Base-by-base conservation (phyloP, 2,329 filamentous ascomycete genomes). In the Gyromitra esculenta region DNA sequence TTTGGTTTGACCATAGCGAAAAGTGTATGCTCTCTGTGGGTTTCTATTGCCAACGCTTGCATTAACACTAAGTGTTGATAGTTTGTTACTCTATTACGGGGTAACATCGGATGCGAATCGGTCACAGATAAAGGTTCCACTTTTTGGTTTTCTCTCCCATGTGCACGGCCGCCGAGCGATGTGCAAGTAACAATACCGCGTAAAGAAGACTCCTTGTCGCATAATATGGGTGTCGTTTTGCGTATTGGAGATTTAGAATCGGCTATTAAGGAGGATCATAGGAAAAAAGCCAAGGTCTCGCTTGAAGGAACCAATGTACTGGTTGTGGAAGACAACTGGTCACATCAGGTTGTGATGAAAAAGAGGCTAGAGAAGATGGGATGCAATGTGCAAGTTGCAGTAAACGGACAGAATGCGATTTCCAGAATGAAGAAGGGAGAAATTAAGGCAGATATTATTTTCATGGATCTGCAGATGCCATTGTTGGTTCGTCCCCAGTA, bases 401-500 rank as follows among this genome's bases (percentile, higher is more conserved):
- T 79, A 15, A 79, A 79, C 67, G 80, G 80, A 7, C 77, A 79
- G 21, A 78, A 79, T 62, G 79, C 78, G 2, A 73, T 81, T 50
- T 65, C 72, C 7, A 71, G 79, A 31, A 62, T 81, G 45, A 77
- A 77, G n/a, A 78, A 67, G 3, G 76, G 74, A 3, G 69, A 78
- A 13, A 62, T 77, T 1, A 73, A 78, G 41, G 73, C 77, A 13
- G 80, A 81, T 76, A 73, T 80, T 1, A 76, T 80, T 5, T 68
- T 80, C n/a, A 81, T 81, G 80, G 80, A 80, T 72, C 73, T 81
- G 41, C 80, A 81, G 35, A 81, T 81, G 80, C 80, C 78, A n/a
- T 64, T 81, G 15, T 73, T 81, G 60, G 80, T 81, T 73, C 2
- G 59, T 78, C 41, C 48, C 37, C n/a, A 6, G 13, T 7, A n/a